phyloP scores from a whole-genome alignment of 2,329 filamentous ascomycete species.

The Aspergillus luchuensis region DNA sequence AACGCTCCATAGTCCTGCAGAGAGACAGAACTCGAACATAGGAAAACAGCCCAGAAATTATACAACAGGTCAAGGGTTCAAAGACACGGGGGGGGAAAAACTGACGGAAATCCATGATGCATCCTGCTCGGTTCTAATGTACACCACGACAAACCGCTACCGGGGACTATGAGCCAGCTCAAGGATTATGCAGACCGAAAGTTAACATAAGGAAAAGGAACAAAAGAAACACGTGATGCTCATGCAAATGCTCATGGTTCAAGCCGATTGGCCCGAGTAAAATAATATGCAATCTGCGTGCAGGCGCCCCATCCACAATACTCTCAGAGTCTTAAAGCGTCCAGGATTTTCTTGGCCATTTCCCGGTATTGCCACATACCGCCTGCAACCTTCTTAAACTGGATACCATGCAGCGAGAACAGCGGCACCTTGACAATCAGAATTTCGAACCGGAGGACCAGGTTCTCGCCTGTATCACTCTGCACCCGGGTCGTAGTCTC shows the following conservation, averaged over 20 bases:
- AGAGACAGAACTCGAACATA: not conserved
- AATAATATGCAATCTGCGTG: slow-evolving; percentile 18
- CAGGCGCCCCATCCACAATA: slow-evolving; percentile 5
- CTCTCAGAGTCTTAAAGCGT: slow-evolving; percentile 74
- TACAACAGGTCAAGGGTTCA: slow-evolving; percentile 17
- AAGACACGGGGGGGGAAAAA: slow-evolving; percentile 4
- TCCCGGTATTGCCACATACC: slow-evolving; percentile 99
- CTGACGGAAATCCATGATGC: slow-evolving; percentile 18
- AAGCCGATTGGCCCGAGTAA: slow-evolving; percentile 19
- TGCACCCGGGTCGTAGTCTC: slow-evolving; percentile 93
- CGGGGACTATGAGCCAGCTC: slow-evolving; percentile 25
- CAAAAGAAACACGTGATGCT: slow-evolving; percentile 27
- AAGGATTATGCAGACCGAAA: slow-evolving; percentile 24
- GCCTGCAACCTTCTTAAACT: slow-evolving; percentile 94
- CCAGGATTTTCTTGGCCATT: slow-evolving; percentile 93
- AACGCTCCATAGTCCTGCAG: not conserved
- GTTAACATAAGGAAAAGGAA: slow-evolving; percentile 20
- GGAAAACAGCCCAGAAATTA: slow-evolving; percentile 14
- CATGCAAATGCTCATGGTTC: slow-evolving; percentile 31
- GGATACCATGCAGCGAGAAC: slow-evolving; percentile 88
- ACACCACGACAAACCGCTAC: slow-evolving; percentile 30
- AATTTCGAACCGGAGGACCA: slow-evolving; percentile 90
- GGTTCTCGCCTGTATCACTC: slow-evolving; percentile 79
- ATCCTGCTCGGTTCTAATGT: slow-evolving; percentile 29
- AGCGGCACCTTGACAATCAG: slow-evolving; percentile 97